Evolutionary conservation across 129 eudicot species (phyloP), one percentile per base, ranked within the genome.

Genomic region (Rutidosis leptorrhynchoides): DNA sequence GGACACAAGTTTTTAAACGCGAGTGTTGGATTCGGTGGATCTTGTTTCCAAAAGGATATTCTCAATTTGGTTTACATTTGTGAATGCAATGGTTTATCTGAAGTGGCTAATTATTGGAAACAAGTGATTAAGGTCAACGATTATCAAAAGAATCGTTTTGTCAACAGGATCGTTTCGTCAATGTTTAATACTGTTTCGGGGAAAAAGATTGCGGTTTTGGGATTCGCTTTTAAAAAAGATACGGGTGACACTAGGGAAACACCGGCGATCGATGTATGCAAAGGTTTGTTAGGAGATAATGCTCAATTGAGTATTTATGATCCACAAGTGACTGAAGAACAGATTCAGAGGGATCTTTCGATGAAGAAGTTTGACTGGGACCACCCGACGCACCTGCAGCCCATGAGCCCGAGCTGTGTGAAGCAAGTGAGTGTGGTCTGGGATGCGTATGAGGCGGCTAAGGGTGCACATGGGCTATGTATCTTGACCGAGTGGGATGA

Each of bases 1-100:
- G 91, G 96, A 52, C 74, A 78, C 24, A 88, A 88, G 79, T 88
- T 88, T 55, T 78, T 88, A 17, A 88, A 82, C 32, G 82, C 96
- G 6, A 88, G 96, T 68, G 91, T 88, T 9, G 96, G 96, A 10
- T 88, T 84, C 26, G 96, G 96, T 19, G 96, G 95, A 5, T 87
- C 95, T 16, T 87, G 95, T 61, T 87, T 87, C 77, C 95, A 87
- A 30, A 87, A 87, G 62, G 95, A 88, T 48, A 88, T 88, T 23
- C 86, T 88, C 27, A 88, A 88, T 73, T 46, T 84, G 70, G 88
- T 88, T 49, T 84, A 88, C 83, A 88, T 88, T 37, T 84, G 96
- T 20, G 90, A 88, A 81, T 88, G 96, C 71, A 88, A 82, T 53
- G 96, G 96, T 56, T 61, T 88, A 16, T 78, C 80, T 14, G 90